Conservation (phyloP, 768 basidiomycete species). For the Russula vinacea region DNA sequence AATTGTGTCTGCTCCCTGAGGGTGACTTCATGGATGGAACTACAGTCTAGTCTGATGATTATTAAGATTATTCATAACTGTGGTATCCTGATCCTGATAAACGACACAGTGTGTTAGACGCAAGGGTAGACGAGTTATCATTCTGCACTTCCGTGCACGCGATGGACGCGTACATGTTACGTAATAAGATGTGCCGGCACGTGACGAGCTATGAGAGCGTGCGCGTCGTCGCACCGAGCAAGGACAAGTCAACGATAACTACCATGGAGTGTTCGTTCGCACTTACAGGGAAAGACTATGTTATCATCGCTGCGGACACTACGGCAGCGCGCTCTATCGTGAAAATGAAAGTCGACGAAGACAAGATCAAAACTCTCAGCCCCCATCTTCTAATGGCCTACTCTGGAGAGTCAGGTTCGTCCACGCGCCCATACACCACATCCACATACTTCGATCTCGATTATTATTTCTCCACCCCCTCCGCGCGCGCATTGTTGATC, state of each 20-base stretch:
- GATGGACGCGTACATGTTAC: neutral
- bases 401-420: slow-evolving; percentile 86
- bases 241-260: slow-evolving; percentile 9
- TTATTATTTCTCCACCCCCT: too few species aligned
- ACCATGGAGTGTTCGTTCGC: slow-evolving; percentile 90
- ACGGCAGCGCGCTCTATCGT: slow-evolving; percentile 88
- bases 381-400: slow-evolving; percentile 93
- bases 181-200: neutral
- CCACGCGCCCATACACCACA: slow-evolving; percentile 6
- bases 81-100: too few species aligned
- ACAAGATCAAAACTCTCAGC: slow-evolving; percentile 91
- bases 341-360: slow-evolving; percentile 96
- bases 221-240: slow-evolving; percentile 17
- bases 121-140: too few species aligned
- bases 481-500: neutral
- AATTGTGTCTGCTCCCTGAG: too few species aligned
- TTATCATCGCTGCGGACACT: slow-evolving; percentile 88
- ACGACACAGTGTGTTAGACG: too few species aligned
- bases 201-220: neutral
- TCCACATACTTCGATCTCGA: neutral
- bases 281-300: slow-evolving; percentile 88
- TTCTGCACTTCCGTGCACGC: too few species aligned
- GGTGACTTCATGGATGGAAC: too few species aligned
- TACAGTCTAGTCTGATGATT: too few species aligned
- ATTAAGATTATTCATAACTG: too few species aligned